Evolutionary conservation across 805 yeast species (phyloP).

Genomic region (Wickerhamiella brachini): DNA sequence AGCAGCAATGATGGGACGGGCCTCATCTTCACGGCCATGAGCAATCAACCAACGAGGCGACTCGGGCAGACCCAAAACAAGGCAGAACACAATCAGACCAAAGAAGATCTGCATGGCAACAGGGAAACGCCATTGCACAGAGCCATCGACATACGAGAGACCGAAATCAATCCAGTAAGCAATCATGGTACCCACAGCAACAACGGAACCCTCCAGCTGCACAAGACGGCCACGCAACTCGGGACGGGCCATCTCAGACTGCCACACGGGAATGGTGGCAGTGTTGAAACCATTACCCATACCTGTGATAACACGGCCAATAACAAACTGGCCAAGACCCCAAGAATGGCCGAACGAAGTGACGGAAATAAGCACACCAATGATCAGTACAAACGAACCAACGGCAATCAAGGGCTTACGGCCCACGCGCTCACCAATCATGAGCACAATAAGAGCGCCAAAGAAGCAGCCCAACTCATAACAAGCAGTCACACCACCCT

Average conservation of each 20-base stretch:
- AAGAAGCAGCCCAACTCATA: slow-evolving; percentile 66
- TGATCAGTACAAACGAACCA: slow-evolving; percentile 42
- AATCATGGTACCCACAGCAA: slow-evolving; percentile 59
- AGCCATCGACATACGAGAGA: slow-evolving; percentile 37
- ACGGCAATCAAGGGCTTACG: slow-evolving; percentile 47
- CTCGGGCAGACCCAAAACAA: slow-evolving; percentile 56
- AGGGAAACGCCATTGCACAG: slow-evolving; percentile 62
- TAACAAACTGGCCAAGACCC: slow-evolving; percentile 52
- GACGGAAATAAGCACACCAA: slow-evolving; percentile 47
- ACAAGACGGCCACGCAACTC: slow-evolving; percentile 56
- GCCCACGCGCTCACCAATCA: slow-evolving; percentile 48
- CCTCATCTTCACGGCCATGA: slow-evolving; percentile 39
- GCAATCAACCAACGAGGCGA: slow-evolving; percentile 74
- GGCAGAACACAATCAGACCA: slow-evolving; percentile 40
- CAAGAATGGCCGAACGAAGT: slow-evolving; percentile 33
- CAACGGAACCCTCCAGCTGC: slow-evolving; percentile 55
- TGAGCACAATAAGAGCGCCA: slow-evolving; percentile 53
- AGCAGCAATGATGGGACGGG: slow-evolving; percentile 36
- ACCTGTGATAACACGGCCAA: slow-evolving; percentile 62
- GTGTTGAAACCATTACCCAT: slow-evolving; percentile 66
- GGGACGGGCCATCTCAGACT: slow-evolving; percentile 58
- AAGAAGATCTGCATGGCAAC: slow-evolving; percentile 58
- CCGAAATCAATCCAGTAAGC: slow-evolving; percentile 72
- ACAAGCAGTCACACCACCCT: slow-evolving; percentile 43
- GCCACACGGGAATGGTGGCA: slow-evolving; percentile 75